phyloP scores from a whole-genome alignment of 179 eudicot species.

The Pouteria campechiana region DNA sequence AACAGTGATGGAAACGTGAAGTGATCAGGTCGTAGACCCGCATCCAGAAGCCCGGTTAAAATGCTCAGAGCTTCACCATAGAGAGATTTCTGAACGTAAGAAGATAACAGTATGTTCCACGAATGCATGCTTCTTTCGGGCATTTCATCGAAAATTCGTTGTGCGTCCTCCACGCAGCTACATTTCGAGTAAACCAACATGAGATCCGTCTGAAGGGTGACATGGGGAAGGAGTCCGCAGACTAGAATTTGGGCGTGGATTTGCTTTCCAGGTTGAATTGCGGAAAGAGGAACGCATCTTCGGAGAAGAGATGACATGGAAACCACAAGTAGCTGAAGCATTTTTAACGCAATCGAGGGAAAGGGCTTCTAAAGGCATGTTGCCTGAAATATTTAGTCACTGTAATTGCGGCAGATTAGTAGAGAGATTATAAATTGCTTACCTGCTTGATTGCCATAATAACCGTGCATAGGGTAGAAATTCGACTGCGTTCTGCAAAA shows the following conservation, averaged over 20 bases:
- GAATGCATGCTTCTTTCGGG: constrained; percentile 7
- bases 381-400: no score
- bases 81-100: constrained; percentile 1
- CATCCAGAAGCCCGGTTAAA: not conserved
- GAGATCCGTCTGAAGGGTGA: constrained; percentile 6
- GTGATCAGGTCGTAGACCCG: constrained; percentile 9
- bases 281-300: not conserved
- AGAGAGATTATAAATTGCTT: no score
- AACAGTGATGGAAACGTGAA: constrained; percentile 5
- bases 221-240: not conserved
- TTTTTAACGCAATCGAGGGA: no score
- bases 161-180: not conserved
- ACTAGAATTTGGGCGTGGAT: constrained; percentile 3
- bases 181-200: constrained; percentile 5
- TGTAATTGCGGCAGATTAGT: no score
- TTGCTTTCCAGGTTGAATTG: constrained; percentile 2
- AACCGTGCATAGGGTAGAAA: no score
- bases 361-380: no score
- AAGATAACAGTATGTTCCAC: constrained; percentile 8
- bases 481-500: no score
- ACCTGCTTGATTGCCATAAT: no score
- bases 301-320: constrained; percentile 1
- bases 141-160: constrained; percentile 6
- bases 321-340: no score
- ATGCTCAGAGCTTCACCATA: not conserved